These are phyloP conservation scores for Candida morakotiae DNA, from an alignment of 805 yeast species.

Conservation along the genomic window DNA sequence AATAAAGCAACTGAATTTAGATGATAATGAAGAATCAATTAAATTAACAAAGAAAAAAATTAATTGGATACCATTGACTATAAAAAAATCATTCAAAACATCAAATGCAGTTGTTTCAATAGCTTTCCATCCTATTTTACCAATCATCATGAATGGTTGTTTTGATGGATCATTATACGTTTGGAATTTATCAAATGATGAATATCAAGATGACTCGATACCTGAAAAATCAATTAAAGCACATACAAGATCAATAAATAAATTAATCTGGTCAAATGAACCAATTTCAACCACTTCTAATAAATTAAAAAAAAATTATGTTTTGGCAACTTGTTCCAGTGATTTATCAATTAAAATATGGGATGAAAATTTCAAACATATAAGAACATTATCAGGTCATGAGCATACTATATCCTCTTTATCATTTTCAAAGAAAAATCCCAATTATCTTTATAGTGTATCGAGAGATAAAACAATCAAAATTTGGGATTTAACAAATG, in stretches of 20 bases:
- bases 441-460: constrained; percentile 50
- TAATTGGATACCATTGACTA: constrained; percentile 61
- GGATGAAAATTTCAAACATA: constrained; percentile 53
- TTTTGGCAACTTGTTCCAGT: constrained; percentile 48
- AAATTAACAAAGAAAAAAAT: constrained; percentile 24
- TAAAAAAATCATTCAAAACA: constrained; percentile 45
- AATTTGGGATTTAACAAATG: constrained; percentile 65
- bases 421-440: constrained; percentile 44
- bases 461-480: constrained; percentile 62
- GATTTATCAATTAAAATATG: constrained; percentile 64
- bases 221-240: constrained; percentile 65
- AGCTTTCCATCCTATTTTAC: constrained; percentile 72
- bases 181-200: constrained; percentile 63
- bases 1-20: constrained; percentile 26
- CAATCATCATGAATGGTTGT: constrained; percentile 60
- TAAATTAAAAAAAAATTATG: constrained; percentile 12
- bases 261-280: constrained; percentile 46
- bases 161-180: constrained; percentile 68
- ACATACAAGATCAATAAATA: constrained; percentile 68
- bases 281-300: constrained; percentile 21
- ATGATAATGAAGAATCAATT: constrained; percentile 4
- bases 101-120: constrained; percentile 59
- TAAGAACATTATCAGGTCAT: constrained; percentile 74
- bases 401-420: constrained; percentile 78
- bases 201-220: constrained; percentile 36